These are phyloP conservation scores for Cicer yamashitae DNA, from an alignment of 306 rosid species.

Conservation along the genomic window DNA sequence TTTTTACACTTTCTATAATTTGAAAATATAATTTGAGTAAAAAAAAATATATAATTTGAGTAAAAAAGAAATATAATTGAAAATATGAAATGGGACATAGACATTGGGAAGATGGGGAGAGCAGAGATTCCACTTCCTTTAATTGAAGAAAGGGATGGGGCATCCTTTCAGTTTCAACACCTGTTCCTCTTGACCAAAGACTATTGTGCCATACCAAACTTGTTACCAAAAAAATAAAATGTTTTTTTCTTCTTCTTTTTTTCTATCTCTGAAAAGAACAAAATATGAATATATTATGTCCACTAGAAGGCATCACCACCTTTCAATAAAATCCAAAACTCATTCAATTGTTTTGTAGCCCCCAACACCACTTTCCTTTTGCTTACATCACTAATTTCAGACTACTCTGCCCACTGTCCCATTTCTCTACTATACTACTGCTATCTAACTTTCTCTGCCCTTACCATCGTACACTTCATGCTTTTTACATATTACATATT, in stretches of 20 bases:
- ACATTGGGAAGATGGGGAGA: conserved; percentile 76
- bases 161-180: conserved; percentile 60
- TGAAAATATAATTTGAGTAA: too few relatives aligned
- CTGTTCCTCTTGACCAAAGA: conserved; percentile 72
- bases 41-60: too few relatives aligned
- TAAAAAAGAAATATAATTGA: too few relatives aligned
- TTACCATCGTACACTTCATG: conserved; percentile 52
- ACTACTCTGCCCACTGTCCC: conserved; percentile 58
- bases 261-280: conserved; percentile 40
- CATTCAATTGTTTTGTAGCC: conserved; percentile 62
- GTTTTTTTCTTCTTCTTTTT: neutral
- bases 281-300: conserved; percentile 47
- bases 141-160: conserved; percentile 77
- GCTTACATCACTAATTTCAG: conserved; percentile 74
- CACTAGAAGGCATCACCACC: conserved; percentile 43
- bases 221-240: neutral
- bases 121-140: conserved; percentile 83
- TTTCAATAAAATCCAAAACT: conserved; percentile 71
- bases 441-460: conserved; percentile 41
- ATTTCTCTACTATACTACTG: conserved; percentile 37
- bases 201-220: conserved; percentile 61
- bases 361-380: conserved; percentile 60
- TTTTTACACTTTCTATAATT: too few relatives aligned
- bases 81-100: conserved; percentile 58
- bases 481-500: conserved; percentile 38